phyloP scores from a whole-genome alignment of 208 protist genomes.

The Porcisia hertigi region DNA sequence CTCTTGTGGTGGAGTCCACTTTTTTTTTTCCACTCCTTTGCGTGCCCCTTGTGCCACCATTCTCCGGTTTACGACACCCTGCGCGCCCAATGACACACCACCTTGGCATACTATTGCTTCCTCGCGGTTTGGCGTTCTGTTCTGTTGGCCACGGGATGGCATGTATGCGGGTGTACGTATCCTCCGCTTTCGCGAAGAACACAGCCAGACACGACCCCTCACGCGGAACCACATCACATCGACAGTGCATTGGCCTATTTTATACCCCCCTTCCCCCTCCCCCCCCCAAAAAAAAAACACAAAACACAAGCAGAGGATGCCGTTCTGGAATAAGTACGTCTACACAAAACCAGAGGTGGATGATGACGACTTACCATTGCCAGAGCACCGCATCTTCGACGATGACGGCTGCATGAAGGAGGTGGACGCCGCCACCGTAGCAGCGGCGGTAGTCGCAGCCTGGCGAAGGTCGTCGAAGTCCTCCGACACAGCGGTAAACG shows the following conservation, averaged over 20 bases:
- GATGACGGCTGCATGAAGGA: constrained; percentile 68
- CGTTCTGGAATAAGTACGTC: constrained; percentile 75
- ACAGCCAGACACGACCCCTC: not conserved
- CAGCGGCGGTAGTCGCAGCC: constrained; percentile 7
- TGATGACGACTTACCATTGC: constrained; percentile 81
- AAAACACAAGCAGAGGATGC: constrained; percentile 38
- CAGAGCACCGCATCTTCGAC: constrained; percentile 84
- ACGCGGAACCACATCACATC: not conserved
- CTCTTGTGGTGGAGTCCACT: too few relatives aligned
- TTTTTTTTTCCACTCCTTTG: too few relatives aligned
- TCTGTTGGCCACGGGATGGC: too few relatives aligned
- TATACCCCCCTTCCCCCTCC: not conserved
- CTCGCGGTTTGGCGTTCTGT: too few relatives aligned
- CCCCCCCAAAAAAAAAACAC: not conserved
- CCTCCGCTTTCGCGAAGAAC: not conserved
- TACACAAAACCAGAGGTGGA: constrained; percentile 75
- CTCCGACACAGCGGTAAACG: constrained; percentile 15
- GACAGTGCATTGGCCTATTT: not conserved
- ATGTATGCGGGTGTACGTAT: not conserved
- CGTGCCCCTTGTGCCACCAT: too few relatives aligned
- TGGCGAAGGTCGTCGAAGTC: constrained; percentile 9
- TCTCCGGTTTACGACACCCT: too few relatives aligned
- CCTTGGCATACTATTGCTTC: too few relatives aligned
- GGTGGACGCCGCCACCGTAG: not conserved
- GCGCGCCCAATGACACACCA: too few relatives aligned